Percentiles rank a stretch among this genome's conserved stretches.
phyloP scores from a whole-genome alignment of 2,329 filamentous ascomycete species.

The Emericellopsis cladophorae region DNA sequence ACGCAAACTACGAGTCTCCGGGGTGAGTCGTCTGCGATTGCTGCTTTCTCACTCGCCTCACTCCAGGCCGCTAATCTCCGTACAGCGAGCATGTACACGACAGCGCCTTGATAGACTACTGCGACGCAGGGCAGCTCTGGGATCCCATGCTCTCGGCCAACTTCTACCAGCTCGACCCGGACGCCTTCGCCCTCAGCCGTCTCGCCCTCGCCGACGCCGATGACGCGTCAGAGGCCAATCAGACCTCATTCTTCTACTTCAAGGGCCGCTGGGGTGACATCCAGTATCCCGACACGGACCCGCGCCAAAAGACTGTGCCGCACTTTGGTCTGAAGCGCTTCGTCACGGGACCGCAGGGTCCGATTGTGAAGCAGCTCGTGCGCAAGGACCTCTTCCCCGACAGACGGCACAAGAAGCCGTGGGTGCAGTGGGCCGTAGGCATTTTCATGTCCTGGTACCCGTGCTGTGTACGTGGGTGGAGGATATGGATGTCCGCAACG shows the following conservation, averaged over 20 bases:
- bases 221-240: constrained; percentile 5
- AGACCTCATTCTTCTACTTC: constrained; percentile 21
- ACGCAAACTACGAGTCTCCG: constrained; percentile 17
- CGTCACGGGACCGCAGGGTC: constrained; percentile 17
- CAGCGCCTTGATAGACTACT: constrained; percentile 17
- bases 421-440: constrained; percentile 13
- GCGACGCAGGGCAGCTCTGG: constrained; percentile 18
- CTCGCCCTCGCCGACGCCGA: constrained; percentile 3
- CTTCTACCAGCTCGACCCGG: constrained; percentile 18
- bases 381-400: constrained; percentile 18
- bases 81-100: constrained; percentile 18
- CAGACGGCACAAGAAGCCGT: constrained; percentile 7
- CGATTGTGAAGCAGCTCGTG: constrained; percentile 17
- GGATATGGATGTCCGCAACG: constrained; percentile 12
- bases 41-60: neutral
- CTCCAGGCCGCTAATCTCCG: neutral
- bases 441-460: constrained; percentile 17
- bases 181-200: constrained; percentile 9
- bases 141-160: constrained; percentile 21
- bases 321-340: constrained; percentile 19
- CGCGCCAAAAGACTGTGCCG: constrained; percentile 16
- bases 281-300: constrained; percentile 14
- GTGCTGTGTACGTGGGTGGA: constrained; percentile 20
- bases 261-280: constrained; percentile 19
- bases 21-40: constrained; percentile 14